A percentile compares a stretch with the other conserved stretches of the same genome.
phyloP scores from a whole-genome alignment of 2,329 filamentous ascomycete species.

The Aspergillus sergii region DNA sequence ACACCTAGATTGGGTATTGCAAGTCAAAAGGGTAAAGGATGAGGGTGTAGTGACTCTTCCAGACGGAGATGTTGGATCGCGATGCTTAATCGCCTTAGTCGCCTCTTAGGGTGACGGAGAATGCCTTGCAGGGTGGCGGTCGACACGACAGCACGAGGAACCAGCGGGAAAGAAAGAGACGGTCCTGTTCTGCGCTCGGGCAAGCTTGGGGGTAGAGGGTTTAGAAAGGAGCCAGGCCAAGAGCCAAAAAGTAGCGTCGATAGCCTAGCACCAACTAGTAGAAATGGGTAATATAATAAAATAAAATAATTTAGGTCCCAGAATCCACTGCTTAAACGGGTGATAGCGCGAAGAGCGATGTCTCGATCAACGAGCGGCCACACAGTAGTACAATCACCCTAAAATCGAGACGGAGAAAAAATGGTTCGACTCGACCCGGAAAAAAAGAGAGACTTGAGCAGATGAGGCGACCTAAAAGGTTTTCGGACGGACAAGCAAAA shows the following conservation, averaged over 20 bases:
- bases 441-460: conserved; percentile 31
- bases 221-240: conserved; percentile 24
- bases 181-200: conserved; percentile 24
- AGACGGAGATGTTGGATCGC: conserved; percentile 26
- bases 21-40: conserved; percentile 15
- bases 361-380: conserved; percentile 29
- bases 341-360: conserved; percentile 28
- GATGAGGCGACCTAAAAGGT: conserved; percentile 36
- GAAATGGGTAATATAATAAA: conserved; percentile 12
- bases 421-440: conserved; percentile 29
- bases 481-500: conserved; percentile 20
- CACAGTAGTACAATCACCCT: conserved; percentile 27
- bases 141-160: conserved; percentile 36
- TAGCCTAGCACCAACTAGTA: conserved; percentile 15
- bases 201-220: conserved; percentile 22
- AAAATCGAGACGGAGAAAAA: conserved; percentile 28
- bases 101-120: conserved; percentile 37
- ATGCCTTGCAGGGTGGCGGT: conserved; percentile 43
- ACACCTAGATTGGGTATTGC: conserved; percentile 3
- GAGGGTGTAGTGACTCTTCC: conserved; percentile 12
- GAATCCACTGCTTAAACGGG: conserved; percentile 25
- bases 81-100: conserved; percentile 46
- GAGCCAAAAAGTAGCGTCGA: conserved; percentile 7
- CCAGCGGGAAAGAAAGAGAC: conserved; percentile 31
- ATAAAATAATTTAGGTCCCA: conserved; percentile 19